Base-by-base conservation (phyloP, 176 grass and related monocot species). In the Carex scoparia region DNA sequence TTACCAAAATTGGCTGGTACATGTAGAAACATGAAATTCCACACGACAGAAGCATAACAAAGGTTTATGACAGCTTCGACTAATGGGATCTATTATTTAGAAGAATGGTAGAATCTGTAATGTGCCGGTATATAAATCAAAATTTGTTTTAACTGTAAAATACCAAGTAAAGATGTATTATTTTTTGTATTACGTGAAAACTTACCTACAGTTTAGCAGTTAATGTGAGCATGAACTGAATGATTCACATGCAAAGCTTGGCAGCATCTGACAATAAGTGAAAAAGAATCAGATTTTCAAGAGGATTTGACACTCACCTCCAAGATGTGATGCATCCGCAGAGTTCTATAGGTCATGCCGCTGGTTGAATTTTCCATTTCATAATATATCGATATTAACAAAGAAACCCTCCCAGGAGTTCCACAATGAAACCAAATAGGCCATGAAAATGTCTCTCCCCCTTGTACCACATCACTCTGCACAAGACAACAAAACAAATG, bases 351-450 rank as follows among this genome's bases (percentile, higher is more conserved):
- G 14, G 87, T 92, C 71, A 99, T 99, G 85, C 93, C 91, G 82
- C 76, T 87, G 40, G 93, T 80, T 44, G 84, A 88, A 85, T 75
- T 90, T 74, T 91, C 93, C 70, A 99, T 94, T 86, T 99, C 96
- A 86, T 99, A 95, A 90, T 92, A 99, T 61, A 99, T 79, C 51
- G 93, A 99, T 76, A 95, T 56, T 85, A 92, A 99, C 60, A 99
- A 84, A 58, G 93, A 94, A 81, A 94, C 49, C 4, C 81, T 92
- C 80, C 96, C 93, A 31, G 87, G 61, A 88, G 85, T 85, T 82
- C 89, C 91, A 88, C 93, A 88, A 89, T 99, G 96, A 90, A 99
- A 93, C 96, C 96, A 99, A 89, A 99, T 90, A 89, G 96, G 96
- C 93, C 96, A 99, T 81, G 91, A 88, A 55, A 95, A 93, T 53